Evolutionary conservation across 2,329 filamentous ascomycete species (phyloP), one percentile per base, ranked within the genome.

Genomic region (Leptographium galeiforme): DNA sequence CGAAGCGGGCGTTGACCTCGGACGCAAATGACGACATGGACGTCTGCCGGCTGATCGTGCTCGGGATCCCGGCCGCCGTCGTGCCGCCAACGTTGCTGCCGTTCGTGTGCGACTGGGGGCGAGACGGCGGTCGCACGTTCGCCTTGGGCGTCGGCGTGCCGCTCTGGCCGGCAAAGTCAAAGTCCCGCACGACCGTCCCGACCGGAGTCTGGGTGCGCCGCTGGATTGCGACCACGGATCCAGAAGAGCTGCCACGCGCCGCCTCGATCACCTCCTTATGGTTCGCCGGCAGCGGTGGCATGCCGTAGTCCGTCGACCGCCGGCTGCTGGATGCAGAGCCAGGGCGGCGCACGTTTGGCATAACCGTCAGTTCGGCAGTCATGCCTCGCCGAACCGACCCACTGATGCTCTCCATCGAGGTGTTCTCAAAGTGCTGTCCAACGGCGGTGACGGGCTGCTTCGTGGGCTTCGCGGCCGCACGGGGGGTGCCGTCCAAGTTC

Each of bases 11-110:
- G 62, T 98, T 93, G 19, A 98, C 73, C 68, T 98, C 93, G 0
- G 93, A 97, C 7, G 83, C 89, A 64, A 98, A 98, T 0, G 93
- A 97, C 0, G 93, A 95, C 8, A 97, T 81, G 0, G 93, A 98
- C 4, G 89, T 94, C 59, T 87, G 82, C 45, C 85, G 80, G 59
- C 73, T 76, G 61, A 60, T 18, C 11, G 33, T 39, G 47, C 34
- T 33, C 25, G 11, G 11, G 8, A 19, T 30, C 13, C 46, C 54
- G 10, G 45, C 18, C 3, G 13, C 49, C 1, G 33, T 14, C 7
- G 46, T 53, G 6, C 46, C 51, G 12, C 52, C 54, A 16, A 41
- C 32, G 13, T 56, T 48, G 53, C 49, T 56, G 13, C 39, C 56
- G 7, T 53, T 58, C 3, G 55, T 43, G 8, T 66, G 61, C 56